Conservation (phyloP, 768 basidiomycete species). For the Auricularia cornea region DNA sequence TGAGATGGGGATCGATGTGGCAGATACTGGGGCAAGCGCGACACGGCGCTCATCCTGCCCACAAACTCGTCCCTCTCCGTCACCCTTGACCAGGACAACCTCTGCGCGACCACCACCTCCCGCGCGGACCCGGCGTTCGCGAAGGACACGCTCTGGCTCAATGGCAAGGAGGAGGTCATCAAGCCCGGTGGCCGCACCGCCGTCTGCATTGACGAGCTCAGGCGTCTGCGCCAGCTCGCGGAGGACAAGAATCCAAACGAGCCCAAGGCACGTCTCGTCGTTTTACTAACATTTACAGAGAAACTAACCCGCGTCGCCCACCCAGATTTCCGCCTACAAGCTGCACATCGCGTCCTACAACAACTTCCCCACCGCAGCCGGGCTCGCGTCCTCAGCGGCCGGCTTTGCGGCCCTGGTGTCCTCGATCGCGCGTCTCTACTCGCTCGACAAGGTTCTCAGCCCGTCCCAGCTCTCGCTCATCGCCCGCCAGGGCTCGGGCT, state of each 20-base stretch:
- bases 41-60: slow-evolving; percentile 89
- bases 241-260: slow-evolving; percentile 61
- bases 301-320: slow-evolving; percentile 5
- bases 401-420: slow-evolving; percentile 93
- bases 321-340: slow-evolving; percentile 56
- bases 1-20: slow-evolving; percentile 4
- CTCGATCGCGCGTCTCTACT: slow-evolving; percentile 81
- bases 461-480: slow-evolving; percentile 84
- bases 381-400: slow-evolving; percentile 93
- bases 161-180: slow-evolving; percentile 87
- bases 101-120: slow-evolving; percentile 89
- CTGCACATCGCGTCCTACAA: slow-evolving; percentile 93
- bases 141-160: slow-evolving; percentile 85
- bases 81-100: slow-evolving; percentile 92
- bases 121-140: slow-evolving; percentile 69
- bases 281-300: slow-evolving; percentile 1
- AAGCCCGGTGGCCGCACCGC: slow-evolving; percentile 67
- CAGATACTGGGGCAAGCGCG: slow-evolving; percentile 99
- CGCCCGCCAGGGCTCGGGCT: slow-evolving; percentile 95
- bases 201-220: slow-evolving; percentile 85
- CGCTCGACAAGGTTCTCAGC: slow-evolving; percentile 50
- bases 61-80: slow-evolving; percentile 98
- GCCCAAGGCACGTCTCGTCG: slow-evolving; percentile 47
- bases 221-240: slow-evolving; percentile 58
- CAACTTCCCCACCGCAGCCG: slow-evolving; percentile 99